phyloP scores from a whole-genome alignment of 192 early-diverging fungal genomes.

The Phlyctochytrium planicorne region DNA sequence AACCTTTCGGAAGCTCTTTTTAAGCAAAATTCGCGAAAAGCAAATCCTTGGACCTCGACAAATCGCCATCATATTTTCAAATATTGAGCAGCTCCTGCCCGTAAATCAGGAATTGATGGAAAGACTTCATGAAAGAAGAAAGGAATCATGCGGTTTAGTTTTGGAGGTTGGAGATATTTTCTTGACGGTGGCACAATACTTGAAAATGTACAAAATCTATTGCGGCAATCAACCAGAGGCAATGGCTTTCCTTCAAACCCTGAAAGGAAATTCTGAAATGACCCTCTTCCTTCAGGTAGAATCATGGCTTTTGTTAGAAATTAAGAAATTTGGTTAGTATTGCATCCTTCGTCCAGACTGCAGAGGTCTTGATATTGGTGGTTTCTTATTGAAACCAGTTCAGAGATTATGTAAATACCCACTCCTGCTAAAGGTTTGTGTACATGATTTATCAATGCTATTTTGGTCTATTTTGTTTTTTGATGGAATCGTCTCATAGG shows the following conservation, averaged over 20 bases:
- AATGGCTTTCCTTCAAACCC: conserved; percentile 43
- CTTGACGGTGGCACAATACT: conserved; percentile 47
- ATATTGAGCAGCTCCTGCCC: conserved; percentile 45
- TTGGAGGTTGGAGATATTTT: conserved; percentile 47
- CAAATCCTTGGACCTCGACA: conserved; percentile 44
- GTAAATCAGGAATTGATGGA: conserved; percentile 42
- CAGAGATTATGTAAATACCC: conserved; percentile 58
- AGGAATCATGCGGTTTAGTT: conserved; percentile 19
- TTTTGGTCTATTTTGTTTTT: background rate
- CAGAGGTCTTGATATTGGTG: conserved; percentile 12
- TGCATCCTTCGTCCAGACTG: conserved; percentile 15
- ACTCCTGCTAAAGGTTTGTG: conserved; percentile 44
- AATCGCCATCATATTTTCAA: conserved; percentile 50
- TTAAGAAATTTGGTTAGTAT: conserved; percentile 11
- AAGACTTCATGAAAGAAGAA: conserved; percentile 26
- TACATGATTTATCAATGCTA: too few relatives aligned
- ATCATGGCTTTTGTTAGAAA: background rate
- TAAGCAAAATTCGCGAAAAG: conserved; percentile 32
- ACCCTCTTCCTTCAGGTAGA: conserved; percentile 48
- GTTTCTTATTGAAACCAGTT: conserved; percentile 44
- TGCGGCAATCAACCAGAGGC: conserved; percentile 57
- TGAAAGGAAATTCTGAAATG: conserved; percentile 31
- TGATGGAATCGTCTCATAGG: conserved; percentile 9
- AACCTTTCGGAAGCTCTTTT: conserved; percentile 39
- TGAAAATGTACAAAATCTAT: conserved; percentile 63